Percentiles rank a stretch among this genome's conserved stretches.
These are phyloP conservation scores for Heritiera littoralis DNA, from an alignment of 345 rosid genomes.

Conservation along the genomic window DNA sequence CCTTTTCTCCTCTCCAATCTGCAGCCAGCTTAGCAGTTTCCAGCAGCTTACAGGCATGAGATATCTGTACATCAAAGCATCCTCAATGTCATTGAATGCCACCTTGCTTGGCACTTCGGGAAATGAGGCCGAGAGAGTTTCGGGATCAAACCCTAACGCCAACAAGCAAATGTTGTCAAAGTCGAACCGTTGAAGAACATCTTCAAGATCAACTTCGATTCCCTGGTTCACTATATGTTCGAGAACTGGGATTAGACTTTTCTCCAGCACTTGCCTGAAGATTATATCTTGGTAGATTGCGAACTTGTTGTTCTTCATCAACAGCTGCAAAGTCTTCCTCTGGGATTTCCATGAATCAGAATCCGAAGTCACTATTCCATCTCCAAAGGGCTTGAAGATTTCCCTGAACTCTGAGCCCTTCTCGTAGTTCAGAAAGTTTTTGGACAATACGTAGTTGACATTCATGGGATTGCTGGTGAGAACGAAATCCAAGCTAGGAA, in stretches of 20 bases:
- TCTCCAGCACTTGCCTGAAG: background rate
- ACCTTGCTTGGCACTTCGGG: slow-evolving; percentile 24
- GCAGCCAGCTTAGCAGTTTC: slow-evolving; percentile 6
- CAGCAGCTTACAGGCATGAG: slow-evolving; percentile 17
- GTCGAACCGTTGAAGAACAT: slow-evolving; percentile 30
- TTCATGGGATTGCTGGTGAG: slow-evolving; percentile 23
- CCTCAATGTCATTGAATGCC: slow-evolving; percentile 29
- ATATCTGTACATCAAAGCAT: slow-evolving; percentile 15
- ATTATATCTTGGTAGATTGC: background rate
- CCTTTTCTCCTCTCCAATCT: too few relatives aligned
- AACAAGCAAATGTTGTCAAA: slow-evolving; percentile 29
- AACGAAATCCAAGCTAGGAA: slow-evolving; percentile 13
- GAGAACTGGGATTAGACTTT: slow-evolving; percentile 22
- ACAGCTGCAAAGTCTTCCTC: slow-evolving; percentile 17
- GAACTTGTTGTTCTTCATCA: slow-evolving; percentile 16
- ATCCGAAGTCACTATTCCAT: slow-evolving; percentile 27
- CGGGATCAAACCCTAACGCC: slow-evolving; percentile 29
- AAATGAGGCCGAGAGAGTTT: slow-evolving; percentile 22
- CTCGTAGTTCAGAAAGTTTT: slow-evolving; percentile 23
- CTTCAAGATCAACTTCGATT: slow-evolving; percentile 31
- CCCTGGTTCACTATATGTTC: background rate
- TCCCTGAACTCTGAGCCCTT: slow-evolving; percentile 22
- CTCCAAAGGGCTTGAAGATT: slow-evolving; percentile 25
- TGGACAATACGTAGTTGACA: slow-evolving; percentile 21
- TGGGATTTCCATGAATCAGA: slow-evolving; percentile 24